Evolutionary conservation across 257 asterid genomes (phyloP).

Genomic region (Ilex aquifolium): DNA sequence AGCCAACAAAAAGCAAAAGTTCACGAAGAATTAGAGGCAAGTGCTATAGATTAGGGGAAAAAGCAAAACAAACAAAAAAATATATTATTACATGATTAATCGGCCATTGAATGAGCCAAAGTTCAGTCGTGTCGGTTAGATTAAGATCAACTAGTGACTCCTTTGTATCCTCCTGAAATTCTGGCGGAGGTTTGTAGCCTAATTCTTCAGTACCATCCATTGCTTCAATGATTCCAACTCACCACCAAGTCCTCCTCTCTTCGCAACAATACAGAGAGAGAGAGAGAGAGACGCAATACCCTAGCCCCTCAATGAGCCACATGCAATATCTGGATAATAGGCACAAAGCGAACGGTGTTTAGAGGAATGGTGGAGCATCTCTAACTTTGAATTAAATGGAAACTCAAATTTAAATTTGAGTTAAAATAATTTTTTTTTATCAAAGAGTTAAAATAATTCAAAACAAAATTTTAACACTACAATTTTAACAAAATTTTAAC

Average conservation of each 20-base stretch:
- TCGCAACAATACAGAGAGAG: too few species aligned
- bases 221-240: neutral
- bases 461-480: too few species aligned
- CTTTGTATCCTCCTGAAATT: constrained; percentile 45
- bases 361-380: too few species aligned
- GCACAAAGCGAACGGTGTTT: too few species aligned
- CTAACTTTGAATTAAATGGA: too few species aligned
- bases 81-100: constrained; percentile 16
- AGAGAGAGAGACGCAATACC: too few species aligned
- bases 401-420: too few species aligned
- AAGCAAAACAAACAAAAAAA: neutral
- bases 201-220: constrained; percentile 3
- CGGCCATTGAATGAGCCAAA: constrained; percentile 79
- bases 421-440: too few species aligned
- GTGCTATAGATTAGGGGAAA: neutral
- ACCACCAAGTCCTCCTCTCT: neutral
- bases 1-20: neutral
- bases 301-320: too few species aligned
- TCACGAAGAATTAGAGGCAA: neutral
- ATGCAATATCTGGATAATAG: too few species aligned
- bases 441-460: too few species aligned
- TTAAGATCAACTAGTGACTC: constrained; percentile 47
- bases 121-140: constrained; percentile 49
- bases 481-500: too few species aligned
- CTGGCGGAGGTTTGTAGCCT: constrained; percentile 39